A percentile compares a stretch with the other conserved stretches of the same genome.
Conservation (phyloP, 2,329 filamentous ascomycete species). For the Botrytis porri region DNA sequence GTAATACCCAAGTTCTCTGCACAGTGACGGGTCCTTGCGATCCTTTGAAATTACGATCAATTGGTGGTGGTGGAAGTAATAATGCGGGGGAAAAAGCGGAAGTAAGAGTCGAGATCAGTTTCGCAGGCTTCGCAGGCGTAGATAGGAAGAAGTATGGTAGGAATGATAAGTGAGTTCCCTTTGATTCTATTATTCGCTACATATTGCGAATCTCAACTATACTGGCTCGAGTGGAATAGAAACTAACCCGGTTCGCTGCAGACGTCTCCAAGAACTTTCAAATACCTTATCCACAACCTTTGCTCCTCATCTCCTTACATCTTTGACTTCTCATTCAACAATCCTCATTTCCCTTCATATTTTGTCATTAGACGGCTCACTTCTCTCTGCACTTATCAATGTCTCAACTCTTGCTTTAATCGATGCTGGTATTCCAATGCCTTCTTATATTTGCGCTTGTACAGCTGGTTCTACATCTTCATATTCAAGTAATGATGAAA, state of each 20-base stretch:
- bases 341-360: slow-evolving; percentile 84
- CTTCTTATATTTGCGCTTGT: slow-evolving; percentile 83
- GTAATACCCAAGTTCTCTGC: slow-evolving; percentile 95
- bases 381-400: slow-evolving; percentile 87
- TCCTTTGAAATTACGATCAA: slow-evolving; percentile 39
- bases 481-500: slow-evolving; percentile 62
- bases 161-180: slow-evolving; percentile 68
- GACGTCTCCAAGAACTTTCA: slow-evolving; percentile 77
- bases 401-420: slow-evolving; percentile 87
- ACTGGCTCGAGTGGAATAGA: not conserved
- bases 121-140: slow-evolving; percentile 84
- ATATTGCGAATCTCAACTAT: not conserved
- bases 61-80: slow-evolving; percentile 45
- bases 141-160: slow-evolving; percentile 75
- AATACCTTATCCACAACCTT: slow-evolving; percentile 77
- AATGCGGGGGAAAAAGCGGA: slow-evolving; percentile 52
- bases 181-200: not conserved
- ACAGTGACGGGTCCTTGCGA: slow-evolving; percentile 85
- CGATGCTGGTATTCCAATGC: slow-evolving; percentile 94
- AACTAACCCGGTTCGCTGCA: slow-evolving; percentile 40
- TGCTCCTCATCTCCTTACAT: slow-evolving; percentile 72
- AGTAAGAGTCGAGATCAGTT: slow-evolving; percentile 76
- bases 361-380: slow-evolving; percentile 82
- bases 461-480: slow-evolving; percentile 78
- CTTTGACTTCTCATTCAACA: slow-evolving; percentile 83